Evolutionary conservation across 306 rosid species (phyloP).

Genomic region (Pueraria montana): DNA sequence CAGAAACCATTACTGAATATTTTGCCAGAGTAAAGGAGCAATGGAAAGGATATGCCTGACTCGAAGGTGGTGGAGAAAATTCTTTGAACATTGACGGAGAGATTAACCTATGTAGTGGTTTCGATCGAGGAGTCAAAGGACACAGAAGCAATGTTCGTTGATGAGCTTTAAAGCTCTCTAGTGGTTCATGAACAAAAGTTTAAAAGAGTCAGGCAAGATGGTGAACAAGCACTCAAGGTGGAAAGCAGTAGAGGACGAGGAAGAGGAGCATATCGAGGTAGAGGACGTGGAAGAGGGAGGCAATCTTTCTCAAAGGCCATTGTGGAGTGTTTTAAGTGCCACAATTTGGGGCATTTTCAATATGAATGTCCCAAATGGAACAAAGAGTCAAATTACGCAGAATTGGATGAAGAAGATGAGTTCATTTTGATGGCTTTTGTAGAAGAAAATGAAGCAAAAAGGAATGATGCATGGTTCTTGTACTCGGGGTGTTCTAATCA

Average conservation of each 20-base stretch:
- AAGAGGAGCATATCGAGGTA: neutral
- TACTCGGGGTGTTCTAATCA: conserved; percentile 7
- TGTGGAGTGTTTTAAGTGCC: conserved; percentile 10
- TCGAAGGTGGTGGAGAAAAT: conserved; percentile 7
- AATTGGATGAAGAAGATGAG: neutral
- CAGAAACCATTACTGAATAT: neutral
- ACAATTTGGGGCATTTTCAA: conserved; percentile 6
- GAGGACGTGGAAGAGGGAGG: conserved; percentile 4
- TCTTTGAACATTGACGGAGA: neutral
- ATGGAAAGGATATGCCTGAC: neutral
- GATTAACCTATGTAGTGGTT: neutral
- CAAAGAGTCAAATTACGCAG: neutral
- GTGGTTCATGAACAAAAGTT: neutral
- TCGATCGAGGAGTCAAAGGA: conserved; percentile 10
- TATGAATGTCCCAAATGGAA: conserved; percentile 2
- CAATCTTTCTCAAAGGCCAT: neutral
- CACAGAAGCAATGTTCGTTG: neutral
- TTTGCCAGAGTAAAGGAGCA: conserved; percentile 1
- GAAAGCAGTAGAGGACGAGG: neutral
- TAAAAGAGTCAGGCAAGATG: neutral
- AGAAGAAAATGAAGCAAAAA: neutral
- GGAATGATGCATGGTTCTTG: conserved; percentile 4
- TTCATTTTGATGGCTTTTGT: neutral
- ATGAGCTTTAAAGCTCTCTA: neutral
- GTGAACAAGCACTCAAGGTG: neutral